Base-by-base conservation (phyloP, 164 flowering plant species). In the Stephania japonica region DNA sequence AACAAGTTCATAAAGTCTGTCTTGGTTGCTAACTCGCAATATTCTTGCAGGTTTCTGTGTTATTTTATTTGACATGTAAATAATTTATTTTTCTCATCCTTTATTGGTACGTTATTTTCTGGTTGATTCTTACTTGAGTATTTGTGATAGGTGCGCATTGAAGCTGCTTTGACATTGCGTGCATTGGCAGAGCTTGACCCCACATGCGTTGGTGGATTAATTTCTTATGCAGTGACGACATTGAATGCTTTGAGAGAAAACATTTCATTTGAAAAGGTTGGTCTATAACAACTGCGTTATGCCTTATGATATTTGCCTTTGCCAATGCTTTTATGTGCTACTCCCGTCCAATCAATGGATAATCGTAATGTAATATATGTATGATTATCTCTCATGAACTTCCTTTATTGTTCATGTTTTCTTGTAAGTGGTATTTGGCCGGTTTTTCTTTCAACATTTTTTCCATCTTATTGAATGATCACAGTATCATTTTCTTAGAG, bases 171-270 rank as follows among this genome's bases (percentile, higher is more conserved):
- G 82, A 79, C 94, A 24, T 77, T 93, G 78, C 97, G 97, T 68
- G 79, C 87, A 41, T 73, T 95, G 81, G 97, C 91, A 59, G 99
- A 93, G 84, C 91, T 93, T 81, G 99, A 95, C 85, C 98, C 98
- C 16, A 87, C 90, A 18, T 90, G 97, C 82, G 92, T 93, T 83
- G 97, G 98, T 69, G 98, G 98, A 73, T 89, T 95, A 82, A 80
- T 88, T 80, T 88, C 98, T 66, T 95, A 83, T 86, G 92, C 89
- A 18, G 87, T 91, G 80, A 93, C 99, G 21, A 90, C 88, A 56
- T 81, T 95, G 25, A 87, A 77, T 73, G 99, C 98, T 79, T 78
- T 88, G 75, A 85, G 98, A 79, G 98, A 95, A 73, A 90, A 72
- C 83, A 79, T 90, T 65, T 82, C 92, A 12, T 90, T 87, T 86